phyloP scores from a whole-genome alignment of 75 land plant species.

The Cupressus sempervirens region DNA sequence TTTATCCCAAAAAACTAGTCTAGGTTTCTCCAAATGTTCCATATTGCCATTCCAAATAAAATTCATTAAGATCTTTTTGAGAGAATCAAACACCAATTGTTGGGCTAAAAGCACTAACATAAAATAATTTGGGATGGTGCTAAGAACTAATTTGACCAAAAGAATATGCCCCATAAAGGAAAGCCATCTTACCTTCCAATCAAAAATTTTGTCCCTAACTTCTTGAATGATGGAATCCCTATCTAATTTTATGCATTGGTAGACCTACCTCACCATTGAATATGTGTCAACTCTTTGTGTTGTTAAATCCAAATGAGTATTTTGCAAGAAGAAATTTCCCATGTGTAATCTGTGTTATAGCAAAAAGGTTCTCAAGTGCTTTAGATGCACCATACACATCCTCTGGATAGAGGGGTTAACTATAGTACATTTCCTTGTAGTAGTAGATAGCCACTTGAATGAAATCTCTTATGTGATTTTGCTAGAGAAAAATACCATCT shows the following conservation, averaged over 20 bases:
- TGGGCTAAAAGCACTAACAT: no score
- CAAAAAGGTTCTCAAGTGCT: neutral
- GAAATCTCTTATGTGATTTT: neutral
- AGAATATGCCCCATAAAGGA: no score
- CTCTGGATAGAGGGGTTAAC: neutral
- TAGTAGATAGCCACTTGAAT: neutral
- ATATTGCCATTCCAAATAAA: no score
- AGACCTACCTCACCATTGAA: neutral
- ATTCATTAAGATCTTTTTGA: no score
- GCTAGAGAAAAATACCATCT: neutral
- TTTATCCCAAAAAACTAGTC: no score
- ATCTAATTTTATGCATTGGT: neutral
- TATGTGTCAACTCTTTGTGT: neutral
- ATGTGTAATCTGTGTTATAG: neutral
- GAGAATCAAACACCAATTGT: no score
- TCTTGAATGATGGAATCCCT: neutral
- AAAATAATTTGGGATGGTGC: no score
- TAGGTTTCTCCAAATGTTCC: no score
- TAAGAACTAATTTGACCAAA: no score
- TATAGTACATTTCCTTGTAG: neutral
- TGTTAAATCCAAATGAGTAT: neutral
- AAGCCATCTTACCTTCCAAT: no score
- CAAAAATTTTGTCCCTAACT: no score
- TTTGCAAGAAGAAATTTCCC: neutral
- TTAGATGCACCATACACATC: neutral